Evolutionary conservation across 345 rosid genomes (phyloP).

Genomic region (Eucalyptus leucophloia): DNA sequence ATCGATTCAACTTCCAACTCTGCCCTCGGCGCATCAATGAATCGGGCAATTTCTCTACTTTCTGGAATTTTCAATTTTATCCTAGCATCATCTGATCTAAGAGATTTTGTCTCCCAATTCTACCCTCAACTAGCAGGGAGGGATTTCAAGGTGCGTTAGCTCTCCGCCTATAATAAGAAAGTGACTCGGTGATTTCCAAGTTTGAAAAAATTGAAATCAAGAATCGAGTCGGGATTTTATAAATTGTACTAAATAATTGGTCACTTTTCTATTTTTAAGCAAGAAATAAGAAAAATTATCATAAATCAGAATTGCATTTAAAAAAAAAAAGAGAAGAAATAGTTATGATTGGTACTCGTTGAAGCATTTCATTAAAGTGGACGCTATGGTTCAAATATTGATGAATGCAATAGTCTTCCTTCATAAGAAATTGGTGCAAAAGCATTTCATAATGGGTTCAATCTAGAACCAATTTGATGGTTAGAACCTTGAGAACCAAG

Average conservation of each 20-base stretch:
- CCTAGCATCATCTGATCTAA: background rate
- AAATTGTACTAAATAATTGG: background rate
- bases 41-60: background rate
- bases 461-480: fast-evolving
- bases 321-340: too few relatives aligned
- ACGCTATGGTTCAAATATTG: fast-evolving
- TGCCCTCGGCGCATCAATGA: background rate
- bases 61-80: background rate
- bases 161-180: background rate
- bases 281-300: background rate
- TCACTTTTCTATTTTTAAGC: background rate
- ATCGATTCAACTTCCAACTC: background rate
- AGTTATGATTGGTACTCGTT: background rate
- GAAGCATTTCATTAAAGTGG: background rate
- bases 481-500: background rate
- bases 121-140: background rate
- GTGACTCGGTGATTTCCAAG: background rate
- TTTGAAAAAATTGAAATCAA: too few relatives aligned
- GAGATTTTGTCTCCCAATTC: background rate
- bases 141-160: background rate
- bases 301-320: background rate
- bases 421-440: background rate
- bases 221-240: fast-evolving
- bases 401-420: background rate
- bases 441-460: fast-evolving